Base-by-base conservation (phyloP, 495 filamentous ascomycete genomes). In the Lasiosphaeria miniovina region DNA sequence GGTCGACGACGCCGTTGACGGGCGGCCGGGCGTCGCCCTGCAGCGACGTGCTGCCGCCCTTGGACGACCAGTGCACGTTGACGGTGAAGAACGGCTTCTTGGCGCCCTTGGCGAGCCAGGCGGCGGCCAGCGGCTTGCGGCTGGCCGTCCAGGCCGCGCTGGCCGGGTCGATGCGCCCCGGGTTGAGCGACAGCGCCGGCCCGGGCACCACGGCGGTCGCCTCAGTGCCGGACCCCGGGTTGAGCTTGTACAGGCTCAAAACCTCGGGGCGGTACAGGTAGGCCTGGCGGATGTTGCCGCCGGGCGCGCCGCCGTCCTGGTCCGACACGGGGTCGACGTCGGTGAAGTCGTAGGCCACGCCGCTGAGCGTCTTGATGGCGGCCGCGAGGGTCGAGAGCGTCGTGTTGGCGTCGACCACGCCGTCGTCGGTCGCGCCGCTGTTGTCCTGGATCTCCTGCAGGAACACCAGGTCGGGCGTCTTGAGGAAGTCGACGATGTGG, bases 361-460 rank as follows among this genome's bases (percentile, higher is more conserved):
- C 70, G 50, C 74, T 74, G 36, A 73, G 63, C 3, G 54, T 48
- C 17, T 57, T 34, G 58, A 86, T 80, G 14, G 77, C 76, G 0
- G 65, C 43, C 3, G 65, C 62, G 8, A 85, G 76, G 7, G 78
- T 65, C 32, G 69, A 43, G 10, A 86, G 75, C 11, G 79, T 85
- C 9, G 65, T 32, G 59, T 80, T 79, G 15, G 77, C 76, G 40
- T 64, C 65, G 5, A 81, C 78, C 31, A 73, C 73, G 52, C 77
- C 80, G 62, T 82, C 75, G 64, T 85, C 71, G 6, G 74, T 79
- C 4, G 74, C 58, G 40, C 85, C 85, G 61, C 64, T 73, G 64
- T 84, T 74, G 61, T 88, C 85, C 62, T 87, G 84, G 61, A 87
- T 67, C 65, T 87, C 85, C 62, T 88, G 84, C 12, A 88, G 46